Evolutionary conservation across 139 green algal genomes (phyloP).

Genomic region (Tetraselmis striata): DNA sequence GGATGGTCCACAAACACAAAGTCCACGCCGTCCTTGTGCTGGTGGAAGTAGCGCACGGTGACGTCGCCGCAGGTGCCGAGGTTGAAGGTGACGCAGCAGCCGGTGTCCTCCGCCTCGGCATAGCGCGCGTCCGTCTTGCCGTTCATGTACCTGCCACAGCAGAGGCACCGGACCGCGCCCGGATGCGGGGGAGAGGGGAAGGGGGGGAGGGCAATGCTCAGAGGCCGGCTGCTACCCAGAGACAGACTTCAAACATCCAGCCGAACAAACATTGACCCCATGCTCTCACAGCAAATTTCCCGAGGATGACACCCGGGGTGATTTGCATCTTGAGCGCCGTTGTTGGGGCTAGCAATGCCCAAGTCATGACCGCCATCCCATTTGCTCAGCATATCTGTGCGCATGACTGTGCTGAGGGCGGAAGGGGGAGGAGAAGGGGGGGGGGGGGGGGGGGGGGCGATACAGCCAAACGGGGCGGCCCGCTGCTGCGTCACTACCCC

Average conservation of each 20-base stretch:
- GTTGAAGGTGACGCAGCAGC: slow-evolving; percentile 33
- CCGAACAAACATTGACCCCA: neutral
- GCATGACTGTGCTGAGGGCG: too few species aligned
- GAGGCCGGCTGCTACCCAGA: neutral
- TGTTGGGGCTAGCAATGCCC: too few species aligned
- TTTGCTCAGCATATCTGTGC: too few species aligned
- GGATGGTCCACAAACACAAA: slow-evolving; percentile 85
- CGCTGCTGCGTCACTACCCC: too few species aligned
- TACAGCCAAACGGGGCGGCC: too few species aligned
- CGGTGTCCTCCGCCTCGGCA: slow-evolving; percentile 28
- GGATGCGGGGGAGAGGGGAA: neutral
- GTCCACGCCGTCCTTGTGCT: slow-evolving; percentile 60
- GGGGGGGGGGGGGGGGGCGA: too few species aligned
- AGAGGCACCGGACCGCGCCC: neutral
- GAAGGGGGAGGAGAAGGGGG: too few species aligned
- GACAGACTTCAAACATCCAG: neutral
- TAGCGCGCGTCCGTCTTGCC: neutral
- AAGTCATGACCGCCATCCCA: too few species aligned
- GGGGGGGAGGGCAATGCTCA: neutral
- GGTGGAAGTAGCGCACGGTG: slow-evolving; percentile 60
- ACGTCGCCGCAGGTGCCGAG: slow-evolving; percentile 43
- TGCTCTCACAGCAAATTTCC: neutral
- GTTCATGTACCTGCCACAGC: slow-evolving; percentile 1
- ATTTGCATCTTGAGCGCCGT: too few species aligned
- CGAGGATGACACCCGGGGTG: neutral